Conservation (phyloP, 148 eudicot genomes). For the Cornus kousa region DNA sequence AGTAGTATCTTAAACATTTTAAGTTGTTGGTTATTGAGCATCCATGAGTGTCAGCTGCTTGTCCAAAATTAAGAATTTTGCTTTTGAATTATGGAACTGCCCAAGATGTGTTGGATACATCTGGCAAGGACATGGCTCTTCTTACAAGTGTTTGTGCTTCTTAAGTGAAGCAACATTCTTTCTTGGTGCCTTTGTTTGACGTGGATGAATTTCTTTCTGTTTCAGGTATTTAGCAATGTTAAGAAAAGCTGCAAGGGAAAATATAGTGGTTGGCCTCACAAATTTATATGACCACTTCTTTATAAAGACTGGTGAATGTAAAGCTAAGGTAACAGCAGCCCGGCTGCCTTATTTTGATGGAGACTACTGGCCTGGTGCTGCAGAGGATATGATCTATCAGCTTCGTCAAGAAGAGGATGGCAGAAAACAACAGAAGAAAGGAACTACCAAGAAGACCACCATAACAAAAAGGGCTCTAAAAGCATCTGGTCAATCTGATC, state of each 20-base stretch:
- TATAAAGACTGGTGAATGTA: conserved; percentile 68
- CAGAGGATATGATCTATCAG: conserved; percentile 86
- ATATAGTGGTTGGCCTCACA: conserved; percentile 79
- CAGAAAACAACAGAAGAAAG: conserved; percentile 74
- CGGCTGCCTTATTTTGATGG: conserved; percentile 98
- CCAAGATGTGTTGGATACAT: too few species aligned
- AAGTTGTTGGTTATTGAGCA: too few species aligned
- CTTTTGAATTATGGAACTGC: too few species aligned
- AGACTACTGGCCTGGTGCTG: conserved; percentile 99
- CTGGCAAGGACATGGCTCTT: too few species aligned
- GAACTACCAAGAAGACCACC: conserved; percentile 55
- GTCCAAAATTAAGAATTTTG: too few species aligned
- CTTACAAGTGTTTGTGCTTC: not conserved
- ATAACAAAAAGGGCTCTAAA: conserved; percentile 86
- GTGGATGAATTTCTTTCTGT: not conserved
- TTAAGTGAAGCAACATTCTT: not conserved
- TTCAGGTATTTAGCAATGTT: conserved; percentile 91
- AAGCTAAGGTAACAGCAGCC: conserved; percentile 94
- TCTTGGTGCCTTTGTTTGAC: not conserved
- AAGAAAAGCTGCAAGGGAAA: conserved; percentile 82
- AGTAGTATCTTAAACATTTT: too few species aligned
- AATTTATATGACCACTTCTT: conserved; percentile 92
- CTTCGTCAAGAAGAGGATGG: conserved; percentile 87
- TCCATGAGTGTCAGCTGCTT: too few species aligned
- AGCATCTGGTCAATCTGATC: conserved; percentile 90